Conservation (phyloP, 345 rosid genomes). For the Corchorus olitorius region DNA sequence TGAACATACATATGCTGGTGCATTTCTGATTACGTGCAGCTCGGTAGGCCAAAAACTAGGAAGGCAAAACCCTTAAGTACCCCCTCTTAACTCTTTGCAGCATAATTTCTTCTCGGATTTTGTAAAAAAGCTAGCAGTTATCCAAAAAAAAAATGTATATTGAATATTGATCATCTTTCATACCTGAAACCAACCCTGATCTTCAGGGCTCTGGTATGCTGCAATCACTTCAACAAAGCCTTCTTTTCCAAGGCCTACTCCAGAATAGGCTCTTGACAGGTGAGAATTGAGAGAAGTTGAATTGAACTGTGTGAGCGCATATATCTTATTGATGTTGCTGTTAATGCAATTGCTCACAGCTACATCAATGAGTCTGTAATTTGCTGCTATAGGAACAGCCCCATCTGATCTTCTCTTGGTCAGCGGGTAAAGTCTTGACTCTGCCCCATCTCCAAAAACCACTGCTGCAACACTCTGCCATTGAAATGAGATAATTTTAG, state of each 20-base stretch:
- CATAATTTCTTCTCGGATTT: too few relatives aligned
- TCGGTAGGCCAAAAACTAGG: too few relatives aligned
- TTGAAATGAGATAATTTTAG: background rate
- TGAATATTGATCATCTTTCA: too few relatives aligned
- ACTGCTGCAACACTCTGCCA: constrained; percentile 76
- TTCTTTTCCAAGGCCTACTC: constrained; percentile 59
- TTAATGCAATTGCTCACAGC: constrained; percentile 88
- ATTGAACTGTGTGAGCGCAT: constrained; percentile 83
- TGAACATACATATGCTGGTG: background rate
- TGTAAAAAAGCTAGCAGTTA: too few relatives aligned
- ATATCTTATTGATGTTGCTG: constrained; percentile 77
- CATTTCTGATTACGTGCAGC: background rate
- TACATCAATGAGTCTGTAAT: constrained; percentile 74
- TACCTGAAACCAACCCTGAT: constrained; percentile 85
- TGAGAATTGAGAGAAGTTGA: constrained; percentile 89
- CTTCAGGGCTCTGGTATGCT: constrained; percentile 76
- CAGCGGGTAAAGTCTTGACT: constrained; percentile 67
- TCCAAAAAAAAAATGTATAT: too few relatives aligned
- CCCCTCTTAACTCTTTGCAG: too few relatives aligned
- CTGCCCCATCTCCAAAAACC: constrained; percentile 75
- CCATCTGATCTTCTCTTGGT: constrained; percentile 82
- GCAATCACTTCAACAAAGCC: constrained; percentile 80
- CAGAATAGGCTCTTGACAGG: constrained; percentile 67
- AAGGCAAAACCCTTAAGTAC: too few relatives aligned
- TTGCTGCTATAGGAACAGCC: constrained; percentile 76